Percentiles rank a stretch among this genome's conserved stretches.
These are phyloP conservation scores for Diaporthe vaccinii DNA, from an alignment of 2,329 filamentous ascomycete species.

Conservation along the genomic window DNA sequence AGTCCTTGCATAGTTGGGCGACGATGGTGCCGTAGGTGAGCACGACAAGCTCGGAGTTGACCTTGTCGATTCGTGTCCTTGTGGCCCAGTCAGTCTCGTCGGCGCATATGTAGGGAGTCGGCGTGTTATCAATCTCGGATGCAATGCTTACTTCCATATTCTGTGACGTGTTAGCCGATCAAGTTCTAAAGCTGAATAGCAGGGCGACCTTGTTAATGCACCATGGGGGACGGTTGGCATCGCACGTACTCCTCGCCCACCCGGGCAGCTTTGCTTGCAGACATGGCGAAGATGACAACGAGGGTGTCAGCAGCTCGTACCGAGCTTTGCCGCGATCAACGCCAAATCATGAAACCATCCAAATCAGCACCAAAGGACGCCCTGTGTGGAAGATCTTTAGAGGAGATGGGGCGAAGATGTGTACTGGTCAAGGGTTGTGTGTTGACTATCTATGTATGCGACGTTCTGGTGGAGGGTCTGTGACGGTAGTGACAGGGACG, in stretches of 20 bases:
- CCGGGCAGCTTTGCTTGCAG: constrained; percentile 71
- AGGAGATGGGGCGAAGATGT: background rate
- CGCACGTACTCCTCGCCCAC: constrained; percentile 72
- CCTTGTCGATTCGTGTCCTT: constrained; percentile 95
- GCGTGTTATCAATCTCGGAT: background rate
- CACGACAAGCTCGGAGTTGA: constrained; percentile 97
- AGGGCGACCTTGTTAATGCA: background rate
- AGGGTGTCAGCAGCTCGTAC: constrained; percentile 38
- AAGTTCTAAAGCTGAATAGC: constrained; percentile 39
- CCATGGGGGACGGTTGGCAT: constrained; percentile 8
- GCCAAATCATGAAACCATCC: constrained; percentile 40
- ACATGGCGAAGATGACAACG: constrained; percentile 57
- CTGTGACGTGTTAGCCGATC: constrained; percentile 59
- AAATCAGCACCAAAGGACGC: constrained; percentile 9
- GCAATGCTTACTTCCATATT: constrained; percentile 86
- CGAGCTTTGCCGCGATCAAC: constrained; percentile 41
- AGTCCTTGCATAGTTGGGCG: constrained; percentile 95
- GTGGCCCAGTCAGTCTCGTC: constrained; percentile 43
- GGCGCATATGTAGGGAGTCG: background rate
- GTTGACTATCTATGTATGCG: constrained; percentile 17
- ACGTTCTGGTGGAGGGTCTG: constrained; percentile 21
- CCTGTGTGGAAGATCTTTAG: background rate
- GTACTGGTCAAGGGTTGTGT: constrained; percentile 12
- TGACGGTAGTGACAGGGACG: constrained; percentile 15
- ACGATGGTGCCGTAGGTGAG: constrained; percentile 98